Conservation (phyloP, 208 protist genomes). For the Trypanosoma cruzi region DNA sequence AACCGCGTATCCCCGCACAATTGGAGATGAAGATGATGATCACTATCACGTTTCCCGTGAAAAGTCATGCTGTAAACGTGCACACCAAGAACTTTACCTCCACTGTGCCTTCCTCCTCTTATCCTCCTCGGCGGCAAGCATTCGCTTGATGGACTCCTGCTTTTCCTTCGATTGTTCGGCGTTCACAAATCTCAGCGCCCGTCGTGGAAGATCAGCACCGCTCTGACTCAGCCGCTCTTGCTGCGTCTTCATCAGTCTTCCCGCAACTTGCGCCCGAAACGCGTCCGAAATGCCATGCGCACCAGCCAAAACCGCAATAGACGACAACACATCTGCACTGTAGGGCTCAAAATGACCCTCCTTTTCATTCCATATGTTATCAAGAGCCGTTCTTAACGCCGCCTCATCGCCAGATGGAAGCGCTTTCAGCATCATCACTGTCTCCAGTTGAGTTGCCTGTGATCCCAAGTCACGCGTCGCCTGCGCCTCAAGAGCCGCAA, state of each 20-base stretch:
- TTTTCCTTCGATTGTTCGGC: slow-evolving; percentile 55
- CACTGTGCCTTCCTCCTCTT: slow-evolving; percentile 2
- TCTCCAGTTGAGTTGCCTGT: slow-evolving; percentile 73
- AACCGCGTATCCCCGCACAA: neutral
- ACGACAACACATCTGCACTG: slow-evolving; percentile 82
- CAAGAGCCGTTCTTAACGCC: slow-evolving; percentile 33
- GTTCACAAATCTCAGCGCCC: slow-evolving; percentile 77
- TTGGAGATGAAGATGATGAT: neutral
- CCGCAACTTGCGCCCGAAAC: slow-evolving; percentile 37
- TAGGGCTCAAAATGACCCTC: slow-evolving; percentile 47
- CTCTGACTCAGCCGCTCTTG: slow-evolving; percentile 14
- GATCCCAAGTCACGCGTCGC: slow-evolving; percentile 38
- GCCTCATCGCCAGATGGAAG: slow-evolving; percentile 48
- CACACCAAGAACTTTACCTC: slow-evolving; percentile 8
- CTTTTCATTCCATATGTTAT: slow-evolving; percentile 60
- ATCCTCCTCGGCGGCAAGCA: slow-evolving; percentile 34
- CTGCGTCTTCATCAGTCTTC: slow-evolving; percentile 68
- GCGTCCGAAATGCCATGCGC: slow-evolving; percentile 36
- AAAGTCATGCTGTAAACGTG: too few relatives aligned
- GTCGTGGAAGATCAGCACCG: slow-evolving; percentile 53
- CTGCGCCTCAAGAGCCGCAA: slow-evolving; percentile 39
- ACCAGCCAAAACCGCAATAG: slow-evolving; percentile 56
- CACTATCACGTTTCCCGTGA: neutral
- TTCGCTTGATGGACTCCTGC: slow-evolving; percentile 40
- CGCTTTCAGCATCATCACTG: slow-evolving; percentile 74